phyloP scores from a whole-genome alignment of 139 green algal species.

The Tetradesmus obliquus region DNA sequence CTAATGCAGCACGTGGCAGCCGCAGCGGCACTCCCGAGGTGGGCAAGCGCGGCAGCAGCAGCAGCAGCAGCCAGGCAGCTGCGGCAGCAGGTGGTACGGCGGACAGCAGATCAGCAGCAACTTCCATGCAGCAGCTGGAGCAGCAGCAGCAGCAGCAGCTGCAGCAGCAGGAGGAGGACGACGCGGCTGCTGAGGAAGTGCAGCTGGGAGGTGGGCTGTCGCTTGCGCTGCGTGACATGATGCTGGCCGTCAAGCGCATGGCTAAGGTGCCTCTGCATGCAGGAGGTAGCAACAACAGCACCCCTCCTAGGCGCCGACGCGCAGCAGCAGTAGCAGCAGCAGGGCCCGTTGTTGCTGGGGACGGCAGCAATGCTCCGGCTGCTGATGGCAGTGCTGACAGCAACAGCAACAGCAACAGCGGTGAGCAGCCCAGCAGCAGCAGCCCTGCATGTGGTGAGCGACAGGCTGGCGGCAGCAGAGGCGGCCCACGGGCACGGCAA shows the following conservation, averaged over 20 bases:
- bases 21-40: neutral
- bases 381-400: neutral
- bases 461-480: neutral
- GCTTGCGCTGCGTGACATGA: slow-evolving; percentile 18
- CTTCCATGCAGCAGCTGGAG: neutral
- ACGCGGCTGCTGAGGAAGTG: neutral
- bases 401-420: slow-evolving; percentile 7
- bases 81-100: neutral
- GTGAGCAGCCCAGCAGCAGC: neutral
- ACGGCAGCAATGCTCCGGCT: neutral
- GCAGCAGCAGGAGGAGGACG: neutral
- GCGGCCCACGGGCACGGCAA: neutral
- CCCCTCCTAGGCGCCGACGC: neutral
- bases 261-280: slow-evolving; percentile 4
- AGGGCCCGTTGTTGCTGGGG: neutral
- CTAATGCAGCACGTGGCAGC: neutral
- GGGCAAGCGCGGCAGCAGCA: neutral
- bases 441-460: neutral
- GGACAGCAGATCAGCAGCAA: neutral
- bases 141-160: slow-evolving; percentile 18
- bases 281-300: neutral
- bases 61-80: neutral
- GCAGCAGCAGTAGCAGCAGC: neutral
- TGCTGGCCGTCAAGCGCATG: slow-evolving; percentile 23
- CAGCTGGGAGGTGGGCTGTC: slow-evolving; percentile 4